Evolutionary conservation across 805 yeast genomes (phyloP), one percentile per base, ranked within the genome.

Genomic region (Teunomyces atbi): DNA sequence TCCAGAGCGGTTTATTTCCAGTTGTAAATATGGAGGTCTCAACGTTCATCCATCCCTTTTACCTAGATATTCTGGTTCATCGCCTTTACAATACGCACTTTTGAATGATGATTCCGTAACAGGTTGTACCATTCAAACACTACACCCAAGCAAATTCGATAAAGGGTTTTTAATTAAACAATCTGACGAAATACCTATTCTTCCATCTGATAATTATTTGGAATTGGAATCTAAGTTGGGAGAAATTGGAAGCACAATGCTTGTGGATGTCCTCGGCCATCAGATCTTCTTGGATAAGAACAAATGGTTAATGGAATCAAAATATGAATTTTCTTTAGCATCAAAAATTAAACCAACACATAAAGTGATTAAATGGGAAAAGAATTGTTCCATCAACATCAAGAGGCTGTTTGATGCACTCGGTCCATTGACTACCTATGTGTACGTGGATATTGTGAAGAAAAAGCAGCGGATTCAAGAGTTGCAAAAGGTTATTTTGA

Each of bases 1-100:
- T 3, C 97, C 98, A 0, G 67, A 65, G 0, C 47, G 61, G 1
- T 80, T 89, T 52, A 63, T 94, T 1, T 42, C 58, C 0, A 42
- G 61, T 0, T 66, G 83, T 16, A 61, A 63, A 10, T 80, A 63
- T 57, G 89, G 91, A 3, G 95, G 97, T 0, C 60, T 94, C 21
- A 94, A 94, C 59, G 89, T 94, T 1, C 99, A 94, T 61, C 99
- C 99, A 0, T 89, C 97, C 0, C 61, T 90, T 5, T 73, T 94
- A 6, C 99, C 99, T 0, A 69, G 67, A 39, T 81, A 87, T 55
- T 78, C 89, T 2, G 99, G 99, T 0, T 83, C 97, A 0, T 85
- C 97, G 1, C 99, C 99, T 0, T 66, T 94, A 3, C 98, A 92
- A 50, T 75, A 81, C 49, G 83, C 97, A 0, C 64, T 94, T 10